Conservation (phyloP, 2,329 filamentous ascomycete genomes). For the Aspergillus phoenicis region DNA sequence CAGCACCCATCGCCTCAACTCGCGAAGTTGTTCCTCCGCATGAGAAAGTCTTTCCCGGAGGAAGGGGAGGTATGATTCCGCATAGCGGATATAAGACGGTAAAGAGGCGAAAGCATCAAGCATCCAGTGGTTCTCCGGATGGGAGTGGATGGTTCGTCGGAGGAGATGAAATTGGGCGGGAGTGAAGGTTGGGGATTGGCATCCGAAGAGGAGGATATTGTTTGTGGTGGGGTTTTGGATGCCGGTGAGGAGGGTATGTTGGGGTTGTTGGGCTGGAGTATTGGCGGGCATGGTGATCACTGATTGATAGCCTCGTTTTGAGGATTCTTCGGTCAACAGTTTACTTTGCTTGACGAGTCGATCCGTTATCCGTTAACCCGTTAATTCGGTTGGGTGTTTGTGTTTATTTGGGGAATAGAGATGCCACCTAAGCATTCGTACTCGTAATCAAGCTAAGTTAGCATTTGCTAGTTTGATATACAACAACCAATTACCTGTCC, state of each 20-base stretch:
- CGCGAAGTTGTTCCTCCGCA: slow-evolving; percentile 7
- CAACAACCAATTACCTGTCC: too few relatives aligned
- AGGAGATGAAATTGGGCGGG: slow-evolving; percentile 17
- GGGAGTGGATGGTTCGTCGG: slow-evolving; percentile 14
- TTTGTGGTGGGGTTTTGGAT: not conserved
- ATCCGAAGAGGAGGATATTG: slow-evolving; percentile 21
- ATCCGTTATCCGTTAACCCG: too few relatives aligned
- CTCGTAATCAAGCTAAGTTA: too few relatives aligned
- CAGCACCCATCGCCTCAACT: slow-evolving; percentile 17
- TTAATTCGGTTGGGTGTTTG: too few relatives aligned
- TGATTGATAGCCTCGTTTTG: too few relatives aligned
- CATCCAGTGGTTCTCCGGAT: slow-evolving; percentile 19
- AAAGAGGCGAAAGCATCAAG: slow-evolving; percentile 18
- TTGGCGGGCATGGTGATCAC: not conserved
- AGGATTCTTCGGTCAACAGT: too few relatives aligned
- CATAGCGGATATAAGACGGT: slow-evolving; percentile 16
- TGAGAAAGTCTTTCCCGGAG: slow-evolving; percentile 6
- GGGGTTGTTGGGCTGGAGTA: not conserved
- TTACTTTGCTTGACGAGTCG: too few relatives aligned
- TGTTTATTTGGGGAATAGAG: too few relatives aligned
- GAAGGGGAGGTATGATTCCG: slow-evolving; percentile 9
- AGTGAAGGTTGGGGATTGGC: slow-evolving; percentile 22
- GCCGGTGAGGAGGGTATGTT: not conserved
- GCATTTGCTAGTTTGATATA: too few relatives aligned
- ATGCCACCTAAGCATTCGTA: too few relatives aligned